These are phyloP conservation scores for Rhododendron vialii DNA, from an alignment of 148 eudicot genomes.

Conservation along the genomic window DNA sequence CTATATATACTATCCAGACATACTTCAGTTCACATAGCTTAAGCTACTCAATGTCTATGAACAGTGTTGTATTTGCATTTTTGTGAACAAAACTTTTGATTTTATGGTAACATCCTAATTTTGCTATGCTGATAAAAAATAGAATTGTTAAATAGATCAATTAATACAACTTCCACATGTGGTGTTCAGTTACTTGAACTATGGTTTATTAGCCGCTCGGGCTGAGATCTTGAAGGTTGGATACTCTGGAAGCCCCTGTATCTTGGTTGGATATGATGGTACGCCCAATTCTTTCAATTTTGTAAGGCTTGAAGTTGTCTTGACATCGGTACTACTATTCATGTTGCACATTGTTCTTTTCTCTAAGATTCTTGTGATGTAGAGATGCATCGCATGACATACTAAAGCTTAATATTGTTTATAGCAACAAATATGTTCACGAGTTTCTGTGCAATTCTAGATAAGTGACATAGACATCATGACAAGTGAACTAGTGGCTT, in stretches of 20 bases:
- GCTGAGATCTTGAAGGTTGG: slow-evolving; percentile 84
- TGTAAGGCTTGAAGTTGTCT: background rate
- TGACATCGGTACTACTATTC: background rate
- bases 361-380: background rate
- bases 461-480: background rate
- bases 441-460: background rate
- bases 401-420: background rate
- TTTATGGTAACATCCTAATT: background rate
- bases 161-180: background rate
- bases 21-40: background rate
- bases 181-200: slow-evolving; percentile 73
- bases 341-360: background rate
- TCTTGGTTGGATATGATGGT: slow-evolving; percentile 76
- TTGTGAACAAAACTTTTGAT: background rate
- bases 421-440: background rate
- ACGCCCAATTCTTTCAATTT: slow-evolving; percentile 11
- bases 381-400: background rate
- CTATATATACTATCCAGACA: background rate
- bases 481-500: slow-evolving; percentile 4
- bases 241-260: slow-evolving; percentile 69
- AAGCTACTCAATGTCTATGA: background rate
- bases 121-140: background rate
- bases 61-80: background rate
- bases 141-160: background rate
- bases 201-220: slow-evolving; percentile 96